Conservation (phyloP, 306 rosid species). For the Vigna unguiculata region DNA sequence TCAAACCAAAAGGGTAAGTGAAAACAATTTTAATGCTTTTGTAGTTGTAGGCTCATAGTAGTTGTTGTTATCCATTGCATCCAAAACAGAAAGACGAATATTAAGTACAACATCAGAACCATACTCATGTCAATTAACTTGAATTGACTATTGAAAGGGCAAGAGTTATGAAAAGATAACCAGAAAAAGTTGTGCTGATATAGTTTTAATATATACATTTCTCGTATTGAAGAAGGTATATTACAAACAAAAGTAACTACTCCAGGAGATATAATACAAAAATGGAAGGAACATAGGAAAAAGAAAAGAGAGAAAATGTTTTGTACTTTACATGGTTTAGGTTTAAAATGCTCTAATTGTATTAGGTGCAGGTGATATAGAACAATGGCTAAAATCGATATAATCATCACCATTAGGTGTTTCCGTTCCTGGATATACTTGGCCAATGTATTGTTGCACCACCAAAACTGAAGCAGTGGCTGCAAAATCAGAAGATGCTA, state of each 20-base stretch:
- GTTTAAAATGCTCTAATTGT: background rate
- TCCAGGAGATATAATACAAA: constrained; percentile 11
- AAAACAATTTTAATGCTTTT: too few species aligned
- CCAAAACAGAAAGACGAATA: too few species aligned
- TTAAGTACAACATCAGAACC: too few species aligned
- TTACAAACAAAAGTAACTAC: background rate
- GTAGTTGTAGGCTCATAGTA: too few species aligned
- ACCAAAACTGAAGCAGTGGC: constrained; percentile 85
- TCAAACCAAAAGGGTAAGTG: background rate
- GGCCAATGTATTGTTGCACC: constrained; percentile 71
- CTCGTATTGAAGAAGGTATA: background rate
- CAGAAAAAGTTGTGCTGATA: background rate
- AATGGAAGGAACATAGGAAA: background rate
- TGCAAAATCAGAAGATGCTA: constrained; percentile 91
- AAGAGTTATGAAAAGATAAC: background rate
- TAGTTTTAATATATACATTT: constrained; percentile 40
- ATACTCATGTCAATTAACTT: too few species aligned
- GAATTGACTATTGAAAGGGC: background rate
- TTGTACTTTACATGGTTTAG: background rate
- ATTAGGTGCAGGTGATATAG: constrained; percentile 31
- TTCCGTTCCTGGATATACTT: constrained; percentile 37
- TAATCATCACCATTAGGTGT: constrained; percentile 42
- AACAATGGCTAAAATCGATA: background rate
- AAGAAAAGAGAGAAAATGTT: background rate
- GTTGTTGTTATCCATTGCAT: too few species aligned